A percentile compares a stretch with the other conserved stretches of the same genome.
Conservation (phyloP, 2,329 filamentous ascomycete species). For the Trichophyton schoenleinii region DNA sequence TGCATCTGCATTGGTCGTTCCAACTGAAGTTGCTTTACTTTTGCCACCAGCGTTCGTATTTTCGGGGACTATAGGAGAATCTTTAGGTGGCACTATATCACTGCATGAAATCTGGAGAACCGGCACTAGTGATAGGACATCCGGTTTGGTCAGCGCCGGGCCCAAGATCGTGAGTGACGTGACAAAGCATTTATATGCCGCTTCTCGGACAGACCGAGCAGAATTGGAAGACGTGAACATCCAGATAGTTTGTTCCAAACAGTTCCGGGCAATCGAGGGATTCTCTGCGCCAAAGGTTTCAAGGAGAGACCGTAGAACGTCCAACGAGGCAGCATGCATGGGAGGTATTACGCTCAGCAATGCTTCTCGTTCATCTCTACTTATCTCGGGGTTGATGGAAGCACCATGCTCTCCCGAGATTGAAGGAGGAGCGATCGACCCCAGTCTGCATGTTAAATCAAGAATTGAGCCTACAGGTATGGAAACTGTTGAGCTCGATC, state of each 20-base stretch:
- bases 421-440: constrained; percentile 44
- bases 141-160: constrained; percentile 52
- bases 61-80: constrained; percentile 27
- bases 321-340: constrained; percentile 60
- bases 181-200: constrained; percentile 48
- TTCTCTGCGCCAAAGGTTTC: constrained; percentile 47
- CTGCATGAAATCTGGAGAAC: constrained; percentile 58
- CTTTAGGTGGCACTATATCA: constrained; percentile 49
- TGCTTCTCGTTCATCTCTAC: constrained; percentile 68
- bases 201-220: constrained; percentile 43
- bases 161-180: constrained; percentile 51
- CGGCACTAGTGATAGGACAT: constrained; percentile 49
- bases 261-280: constrained; percentile 48
- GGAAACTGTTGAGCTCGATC: constrained; percentile 53
- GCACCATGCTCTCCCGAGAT: constrained; percentile 39
- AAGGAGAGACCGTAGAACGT: constrained; percentile 47
- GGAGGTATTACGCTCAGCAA: constrained; percentile 61
- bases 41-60: constrained; percentile 25
- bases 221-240: constrained; percentile 48
- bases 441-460: constrained; percentile 58
- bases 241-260: constrained; percentile 60
- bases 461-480: constrained; percentile 56
- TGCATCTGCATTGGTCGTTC: constrained; percentile 55
- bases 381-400: constrained; percentile 54
- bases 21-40: constrained; percentile 23